phyloP scores from a whole-genome alignment of 2,329 filamentous ascomycete species.

The Xylaria sp. region DNA sequence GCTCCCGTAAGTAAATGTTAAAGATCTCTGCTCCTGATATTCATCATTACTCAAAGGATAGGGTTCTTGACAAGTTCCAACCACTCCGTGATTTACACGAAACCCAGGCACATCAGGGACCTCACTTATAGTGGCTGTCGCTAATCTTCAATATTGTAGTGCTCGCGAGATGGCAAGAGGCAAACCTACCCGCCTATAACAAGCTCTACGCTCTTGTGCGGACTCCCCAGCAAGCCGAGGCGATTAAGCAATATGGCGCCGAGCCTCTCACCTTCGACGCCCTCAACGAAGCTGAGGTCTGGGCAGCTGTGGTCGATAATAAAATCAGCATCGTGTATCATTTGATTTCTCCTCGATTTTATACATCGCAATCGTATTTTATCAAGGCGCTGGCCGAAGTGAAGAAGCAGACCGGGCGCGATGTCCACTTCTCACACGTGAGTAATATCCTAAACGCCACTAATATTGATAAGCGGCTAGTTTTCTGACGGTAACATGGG shows the following conservation, averaged over 20 bases:
- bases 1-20: conserved; percentile 47
- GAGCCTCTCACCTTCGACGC: conserved; percentile 56
- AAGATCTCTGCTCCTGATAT: not conserved
- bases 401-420: conserved; percentile 52
- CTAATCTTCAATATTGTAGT: conserved; percentile 41
- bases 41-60: not conserved
- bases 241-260: conserved; percentile 57
- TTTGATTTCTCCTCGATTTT: conserved; percentile 56
- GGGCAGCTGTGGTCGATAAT: conserved; percentile 53
- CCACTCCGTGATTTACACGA: not conserved
- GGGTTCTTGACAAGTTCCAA: not conserved
- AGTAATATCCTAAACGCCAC: conserved; percentile 31
- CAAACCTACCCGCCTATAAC: conserved; percentile 55
- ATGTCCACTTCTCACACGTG: conserved; percentile 62
- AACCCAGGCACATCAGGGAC: not conserved
- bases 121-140: not conserved
- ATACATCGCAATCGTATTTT: conserved; percentile 52
- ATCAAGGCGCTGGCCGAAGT: conserved; percentile 60
- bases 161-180: conserved; percentile 53
- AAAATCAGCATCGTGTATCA: conserved; percentile 62
- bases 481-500: conserved; percentile 8
- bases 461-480: too few relatives aligned
- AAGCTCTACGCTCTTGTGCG: conserved; percentile 61
- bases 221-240: conserved; percentile 57
- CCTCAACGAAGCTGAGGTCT: conserved; percentile 52